Conservation (phyloP, 108 stramenopile genomes). For the Nitzschia putrida region DNA sequence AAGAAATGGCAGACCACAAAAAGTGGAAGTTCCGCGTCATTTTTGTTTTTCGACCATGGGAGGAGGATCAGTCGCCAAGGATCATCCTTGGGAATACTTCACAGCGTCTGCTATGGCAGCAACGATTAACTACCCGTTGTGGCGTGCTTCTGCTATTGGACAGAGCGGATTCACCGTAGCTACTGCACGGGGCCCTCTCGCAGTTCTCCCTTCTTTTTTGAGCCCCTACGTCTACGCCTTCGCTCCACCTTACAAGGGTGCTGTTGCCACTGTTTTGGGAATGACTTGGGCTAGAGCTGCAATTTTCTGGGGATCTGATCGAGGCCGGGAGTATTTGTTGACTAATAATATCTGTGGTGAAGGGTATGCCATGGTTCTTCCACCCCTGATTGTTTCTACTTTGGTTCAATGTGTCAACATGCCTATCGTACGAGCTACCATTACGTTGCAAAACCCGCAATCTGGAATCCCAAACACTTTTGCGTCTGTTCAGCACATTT, state of each 20-base stretch:
- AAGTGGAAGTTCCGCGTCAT: too few species aligned
- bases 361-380: conserved; percentile 61
- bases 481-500: conserved; percentile 72
- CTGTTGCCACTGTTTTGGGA: conserved; percentile 76
- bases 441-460: conserved; percentile 86
- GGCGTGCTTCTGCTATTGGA: conserved; percentile 72
- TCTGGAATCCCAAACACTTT: conserved; percentile 56
- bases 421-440: conserved; percentile 88
- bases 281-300: conserved; percentile 96
- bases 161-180: conserved; percentile 59
- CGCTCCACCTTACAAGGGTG: conserved; percentile 89
- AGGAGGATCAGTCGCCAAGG: conserved; percentile 68
- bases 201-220: conserved; percentile 26
- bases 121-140: conserved; percentile 74
- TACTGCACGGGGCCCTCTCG: conserved; percentile 6
- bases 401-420: conserved; percentile 88
- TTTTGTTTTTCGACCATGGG: conserved; percentile 39
- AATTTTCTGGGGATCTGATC: conserved; percentile 91
- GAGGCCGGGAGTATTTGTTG: conserved; percentile 57
- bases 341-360: conserved; percentile 8
- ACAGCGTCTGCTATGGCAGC: conserved; percentile 75
- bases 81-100: conserved; percentile 77
- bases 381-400: conserved; percentile 79
- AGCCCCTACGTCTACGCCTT: conserved; percentile 80
- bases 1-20: too few species aligned